Evolutionary conservation across 2,329 filamentous ascomycete species (phyloP).

Genomic region (Ophiostoma tasmaniense): DNA sequence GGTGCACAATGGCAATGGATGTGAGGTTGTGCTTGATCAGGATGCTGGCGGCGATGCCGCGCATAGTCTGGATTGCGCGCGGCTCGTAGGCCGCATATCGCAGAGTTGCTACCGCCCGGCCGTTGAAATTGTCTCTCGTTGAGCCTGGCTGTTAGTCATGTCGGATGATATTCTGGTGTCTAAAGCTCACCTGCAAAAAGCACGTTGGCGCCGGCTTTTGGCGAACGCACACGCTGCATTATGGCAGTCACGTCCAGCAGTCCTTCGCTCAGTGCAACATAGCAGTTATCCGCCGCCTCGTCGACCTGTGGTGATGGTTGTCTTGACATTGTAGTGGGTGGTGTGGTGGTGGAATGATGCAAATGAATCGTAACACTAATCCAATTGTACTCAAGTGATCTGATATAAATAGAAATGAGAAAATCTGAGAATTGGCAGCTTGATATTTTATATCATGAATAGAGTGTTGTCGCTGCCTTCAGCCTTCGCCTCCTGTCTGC

Average conservation of each 20-base stretch:
- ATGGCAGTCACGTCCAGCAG: conserved; percentile 48
- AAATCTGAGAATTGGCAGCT: not conserved
- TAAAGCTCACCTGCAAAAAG: conserved; percentile 53
- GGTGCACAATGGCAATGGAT: conserved; percentile 72
- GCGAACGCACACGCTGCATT: conserved; percentile 61
- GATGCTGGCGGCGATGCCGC: conserved; percentile 52
- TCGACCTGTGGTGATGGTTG: not conserved
- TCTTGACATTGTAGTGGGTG: not conserved
- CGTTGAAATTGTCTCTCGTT: conserved; percentile 65
- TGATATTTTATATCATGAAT: not conserved
- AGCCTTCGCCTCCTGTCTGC: not conserved
- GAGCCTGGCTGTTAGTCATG: conserved; percentile 47
- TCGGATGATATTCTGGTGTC: not conserved
- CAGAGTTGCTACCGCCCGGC: conserved; percentile 64
- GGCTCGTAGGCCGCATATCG: conserved; percentile 67
- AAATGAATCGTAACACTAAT: not conserved
- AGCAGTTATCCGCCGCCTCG: conserved; percentile 36
- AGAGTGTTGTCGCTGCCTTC: not conserved
- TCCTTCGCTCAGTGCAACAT: conserved; percentile 60
- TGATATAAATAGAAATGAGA: not conserved
- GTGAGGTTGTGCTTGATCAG: conserved; percentile 54
- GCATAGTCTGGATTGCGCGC: conserved; percentile 61
- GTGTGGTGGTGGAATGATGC: not conserved
- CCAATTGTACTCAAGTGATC: not conserved
- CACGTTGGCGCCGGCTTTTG: conserved; percentile 66